A percentile compares a stretch with the other conserved stretches of the same genome.
Conservation (phyloP, 2,329 filamentous ascomycete genomes). For the Phyllosticta citribraziliensis region DNA sequence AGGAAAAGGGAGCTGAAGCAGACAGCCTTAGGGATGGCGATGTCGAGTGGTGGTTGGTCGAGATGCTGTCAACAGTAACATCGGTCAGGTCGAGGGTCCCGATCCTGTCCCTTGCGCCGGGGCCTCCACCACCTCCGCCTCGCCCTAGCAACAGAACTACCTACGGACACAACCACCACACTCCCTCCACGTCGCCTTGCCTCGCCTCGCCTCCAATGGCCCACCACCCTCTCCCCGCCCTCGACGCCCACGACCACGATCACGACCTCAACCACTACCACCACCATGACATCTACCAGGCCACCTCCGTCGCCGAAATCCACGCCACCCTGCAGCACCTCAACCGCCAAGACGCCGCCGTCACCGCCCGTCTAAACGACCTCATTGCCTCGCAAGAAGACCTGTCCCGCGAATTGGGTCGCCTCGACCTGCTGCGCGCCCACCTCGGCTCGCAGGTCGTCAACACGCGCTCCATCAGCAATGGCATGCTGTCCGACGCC, state of each 20-base stretch:
- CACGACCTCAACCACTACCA: background rate
- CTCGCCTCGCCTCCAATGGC: background rate
- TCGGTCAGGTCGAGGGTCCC: background rate
- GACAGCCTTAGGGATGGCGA: background rate
- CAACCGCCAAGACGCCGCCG: slow-evolving; percentile 62
- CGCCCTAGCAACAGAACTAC: background rate
- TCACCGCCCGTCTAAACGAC: slow-evolving; percentile 64
- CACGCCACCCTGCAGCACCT: slow-evolving; percentile 66
- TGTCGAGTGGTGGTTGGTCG: background rate
- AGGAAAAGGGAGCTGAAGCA: background rate
- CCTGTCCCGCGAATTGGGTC: slow-evolving; percentile 73
- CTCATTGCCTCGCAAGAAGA: slow-evolving; percentile 77
- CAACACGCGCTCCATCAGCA: slow-evolving; percentile 71
- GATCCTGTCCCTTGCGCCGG: background rate
- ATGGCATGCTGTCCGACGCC: slow-evolving; percentile 81
- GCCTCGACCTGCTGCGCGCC: slow-evolving; percentile 81
- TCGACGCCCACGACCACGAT: slow-evolving; percentile 2
- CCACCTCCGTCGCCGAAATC: slow-evolving; percentile 68
- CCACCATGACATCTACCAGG: slow-evolving; percentile 44
- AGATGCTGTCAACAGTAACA: background rate
- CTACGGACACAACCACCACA: too few species aligned
- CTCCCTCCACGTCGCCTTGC: background rate
- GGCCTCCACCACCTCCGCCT: background rate
- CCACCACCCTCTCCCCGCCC: background rate
- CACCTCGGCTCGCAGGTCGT: slow-evolving; percentile 80